A percentile compares a stretch with the other conserved stretches of the same genome.
phyloP scores from a whole-genome alignment of 108 stramenopile species.

The Nannochloropsis gaditana region DNA sequence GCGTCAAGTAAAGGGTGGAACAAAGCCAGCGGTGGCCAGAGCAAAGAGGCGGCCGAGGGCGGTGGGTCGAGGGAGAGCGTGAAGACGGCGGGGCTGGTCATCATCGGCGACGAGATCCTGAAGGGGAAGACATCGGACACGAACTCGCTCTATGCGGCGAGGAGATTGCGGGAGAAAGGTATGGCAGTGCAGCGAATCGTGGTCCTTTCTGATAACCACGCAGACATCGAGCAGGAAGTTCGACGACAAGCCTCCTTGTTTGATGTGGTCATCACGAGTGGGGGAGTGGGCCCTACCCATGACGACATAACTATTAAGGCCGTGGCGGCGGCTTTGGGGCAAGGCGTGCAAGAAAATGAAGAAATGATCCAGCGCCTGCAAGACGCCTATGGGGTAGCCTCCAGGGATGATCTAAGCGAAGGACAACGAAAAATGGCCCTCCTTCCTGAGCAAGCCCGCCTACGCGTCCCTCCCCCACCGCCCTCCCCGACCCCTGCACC shows the following conservation, averaged over 20 bases:
- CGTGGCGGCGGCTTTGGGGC: conserved; percentile 67
- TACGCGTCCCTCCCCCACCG: conserved; percentile 49
- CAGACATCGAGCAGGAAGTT: conserved; percentile 70
- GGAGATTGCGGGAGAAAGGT: conserved; percentile 63
- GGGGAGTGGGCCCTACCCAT: conserved; percentile 93
- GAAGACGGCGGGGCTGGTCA: conserved; percentile 63
- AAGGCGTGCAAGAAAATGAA: conserved; percentile 54
- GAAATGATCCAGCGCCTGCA: conserved; percentile 78
- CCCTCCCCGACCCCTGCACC: not conserved
- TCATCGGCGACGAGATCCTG: conserved; percentile 91
- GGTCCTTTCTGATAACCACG: conserved; percentile 71
- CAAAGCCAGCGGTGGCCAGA: not conserved
- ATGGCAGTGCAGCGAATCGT: conserved; percentile 68
- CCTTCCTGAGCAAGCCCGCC: conserved; percentile 51
- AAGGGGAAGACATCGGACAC: conserved; percentile 79
- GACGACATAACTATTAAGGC: conserved; percentile 92
- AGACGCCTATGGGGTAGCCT: conserved; percentile 41
- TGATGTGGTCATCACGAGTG: conserved; percentile 83
- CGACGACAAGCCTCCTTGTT: conserved; percentile 42
- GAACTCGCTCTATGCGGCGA: conserved; percentile 75
- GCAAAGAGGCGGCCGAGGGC: not conserved
- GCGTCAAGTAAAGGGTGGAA: too few relatives aligned
- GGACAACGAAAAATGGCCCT: conserved; percentile 61
- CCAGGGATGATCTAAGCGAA: conserved; percentile 57
- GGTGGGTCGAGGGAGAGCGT: not conserved